phyloP scores from a whole-genome alignment of 1,139 yeast species.

The Geotrichum klebahnii region DNA sequence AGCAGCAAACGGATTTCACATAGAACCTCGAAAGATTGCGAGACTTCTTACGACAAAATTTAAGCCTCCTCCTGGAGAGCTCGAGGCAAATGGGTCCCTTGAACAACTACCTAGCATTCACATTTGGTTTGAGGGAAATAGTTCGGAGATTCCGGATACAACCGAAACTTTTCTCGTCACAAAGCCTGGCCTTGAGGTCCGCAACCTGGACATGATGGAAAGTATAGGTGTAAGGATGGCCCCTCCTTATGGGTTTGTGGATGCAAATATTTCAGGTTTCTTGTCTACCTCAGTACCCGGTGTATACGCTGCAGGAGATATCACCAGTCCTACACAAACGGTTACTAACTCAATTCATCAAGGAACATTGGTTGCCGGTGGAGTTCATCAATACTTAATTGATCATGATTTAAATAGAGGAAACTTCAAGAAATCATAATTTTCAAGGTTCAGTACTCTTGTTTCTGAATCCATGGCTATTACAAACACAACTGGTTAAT shows the following conservation, averaged over 20 bases:
- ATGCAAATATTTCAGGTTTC: slow-evolving; percentile 1
- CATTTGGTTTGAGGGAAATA: slow-evolving; percentile 1
- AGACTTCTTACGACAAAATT: not conserved
- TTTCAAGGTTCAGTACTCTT: no score
- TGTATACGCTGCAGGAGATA: slow-evolving; percentile 15
- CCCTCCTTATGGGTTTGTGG: slow-evolving; percentile 6
- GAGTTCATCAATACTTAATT: slow-evolving; percentile 12
- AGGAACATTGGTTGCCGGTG: slow-evolving; percentile 14
- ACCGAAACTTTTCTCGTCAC: slow-evolving; percentile 10
- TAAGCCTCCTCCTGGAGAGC: no score
- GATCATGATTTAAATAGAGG: slow-evolving; percentile 8
- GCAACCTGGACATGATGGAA: slow-evolving; percentile 10
- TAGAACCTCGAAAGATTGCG: not conserved
- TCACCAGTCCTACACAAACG: slow-evolving; percentile 8
- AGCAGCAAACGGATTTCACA: not conserved
- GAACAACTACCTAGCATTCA: not conserved
- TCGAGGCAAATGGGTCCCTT: not conserved
- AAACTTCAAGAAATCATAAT: no score
- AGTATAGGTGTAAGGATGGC: slow-evolving; percentile 5
- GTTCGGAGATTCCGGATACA: not conserved
- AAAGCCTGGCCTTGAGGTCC: slow-evolving; percentile 9
- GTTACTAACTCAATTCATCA: slow-evolving; percentile 13
- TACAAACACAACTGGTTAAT: no score
- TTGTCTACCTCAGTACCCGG: slow-evolving; percentile 11
- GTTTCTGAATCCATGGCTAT: no score